Conservation (phyloP, 148 eudicot species). For the Vaccinium macrocarpon region DNA sequence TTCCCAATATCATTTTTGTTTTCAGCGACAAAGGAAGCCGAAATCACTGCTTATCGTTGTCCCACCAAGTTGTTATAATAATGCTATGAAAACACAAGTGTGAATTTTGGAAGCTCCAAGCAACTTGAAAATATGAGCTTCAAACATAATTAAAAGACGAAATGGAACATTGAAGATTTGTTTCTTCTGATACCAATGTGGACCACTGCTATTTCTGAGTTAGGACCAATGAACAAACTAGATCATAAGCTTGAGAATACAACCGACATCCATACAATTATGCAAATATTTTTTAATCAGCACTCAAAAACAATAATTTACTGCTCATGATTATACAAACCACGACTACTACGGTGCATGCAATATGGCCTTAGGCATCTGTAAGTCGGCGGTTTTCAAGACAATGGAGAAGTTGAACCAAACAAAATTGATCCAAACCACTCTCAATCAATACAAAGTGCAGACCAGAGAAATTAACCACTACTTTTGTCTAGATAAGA, state of each 20-base stretch:
- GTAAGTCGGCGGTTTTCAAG: background rate
- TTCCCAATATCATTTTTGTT: too few relatives aligned
- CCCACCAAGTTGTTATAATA: background rate
- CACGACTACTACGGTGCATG: background rate
- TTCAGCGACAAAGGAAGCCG: too few relatives aligned
- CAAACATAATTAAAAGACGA: too few relatives aligned
- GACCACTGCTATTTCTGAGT: background rate
- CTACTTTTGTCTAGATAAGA: background rate
- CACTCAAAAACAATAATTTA: background rate
- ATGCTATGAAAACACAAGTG: background rate
- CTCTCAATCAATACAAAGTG: background rate
- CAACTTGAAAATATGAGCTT: too few relatives aligned
- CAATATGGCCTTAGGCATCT: background rate
- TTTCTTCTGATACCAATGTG: background rate
- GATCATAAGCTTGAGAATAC: background rate
- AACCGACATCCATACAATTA: background rate
- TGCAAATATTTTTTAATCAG: background rate
- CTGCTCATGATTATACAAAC: background rate
- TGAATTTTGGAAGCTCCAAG: too few relatives aligned
- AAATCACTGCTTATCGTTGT: background rate
- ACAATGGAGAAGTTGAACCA: background rate
- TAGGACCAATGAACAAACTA: background rate
- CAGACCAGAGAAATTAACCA: background rate
- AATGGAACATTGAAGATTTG: background rate
- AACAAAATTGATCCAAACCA: background rate